Conservation (phyloP, 2,329 filamentous ascomycete genomes). For the Alternaria panax region DNA sequence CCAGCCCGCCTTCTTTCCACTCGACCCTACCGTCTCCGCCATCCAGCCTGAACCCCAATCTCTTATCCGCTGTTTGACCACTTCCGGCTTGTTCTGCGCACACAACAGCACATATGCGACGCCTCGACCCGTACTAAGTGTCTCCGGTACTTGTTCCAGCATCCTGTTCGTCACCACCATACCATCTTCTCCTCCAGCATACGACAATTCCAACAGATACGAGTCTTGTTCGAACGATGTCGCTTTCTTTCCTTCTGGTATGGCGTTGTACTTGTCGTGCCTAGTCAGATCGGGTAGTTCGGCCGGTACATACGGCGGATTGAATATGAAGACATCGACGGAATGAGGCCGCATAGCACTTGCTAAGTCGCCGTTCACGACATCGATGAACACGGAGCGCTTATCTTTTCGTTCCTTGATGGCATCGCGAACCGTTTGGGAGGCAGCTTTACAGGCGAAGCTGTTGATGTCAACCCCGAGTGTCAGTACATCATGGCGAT, state of each 20-base stretch:
- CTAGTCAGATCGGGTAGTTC: conserved; percentile 67
- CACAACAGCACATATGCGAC: conserved; percentile 91
- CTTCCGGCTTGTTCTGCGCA: conserved; percentile 83
- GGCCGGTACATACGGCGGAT: conserved; percentile 95
- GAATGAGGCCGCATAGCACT: conserved; percentile 63
- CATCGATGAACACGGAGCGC: conserved; percentile 65
- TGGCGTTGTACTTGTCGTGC: conserved; percentile 42
- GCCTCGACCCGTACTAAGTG: conserved; percentile 70
- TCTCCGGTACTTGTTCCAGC: conserved; percentile 70
- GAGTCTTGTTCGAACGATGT: conserved; percentile 77
- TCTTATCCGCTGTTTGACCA: conserved; percentile 70
- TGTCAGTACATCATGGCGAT: conserved; percentile 72
- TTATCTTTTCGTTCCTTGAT: conserved; percentile 44
- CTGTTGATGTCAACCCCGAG: conserved; percentile 85
- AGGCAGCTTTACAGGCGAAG: conserved; percentile 80
- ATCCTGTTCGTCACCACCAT: conserved; percentile 93
- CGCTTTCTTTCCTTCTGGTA: conserved; percentile 30
- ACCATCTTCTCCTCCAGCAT: conserved; percentile 86
- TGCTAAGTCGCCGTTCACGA: conserved; percentile 74
- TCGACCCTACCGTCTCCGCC: conserved; percentile 78
- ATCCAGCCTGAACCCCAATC: conserved; percentile 70
- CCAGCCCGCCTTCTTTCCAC: conserved; percentile 90
- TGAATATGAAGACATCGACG: conserved; percentile 91
- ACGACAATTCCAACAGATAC: conserved; percentile 82
- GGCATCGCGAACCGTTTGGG: conserved; percentile 68